A percentile compares a stretch with the other conserved stretches of the same genome.
Conservation (phyloP, 495 filamentous ascomycete genomes). For the Polyplosphaeria fusca region DNA sequence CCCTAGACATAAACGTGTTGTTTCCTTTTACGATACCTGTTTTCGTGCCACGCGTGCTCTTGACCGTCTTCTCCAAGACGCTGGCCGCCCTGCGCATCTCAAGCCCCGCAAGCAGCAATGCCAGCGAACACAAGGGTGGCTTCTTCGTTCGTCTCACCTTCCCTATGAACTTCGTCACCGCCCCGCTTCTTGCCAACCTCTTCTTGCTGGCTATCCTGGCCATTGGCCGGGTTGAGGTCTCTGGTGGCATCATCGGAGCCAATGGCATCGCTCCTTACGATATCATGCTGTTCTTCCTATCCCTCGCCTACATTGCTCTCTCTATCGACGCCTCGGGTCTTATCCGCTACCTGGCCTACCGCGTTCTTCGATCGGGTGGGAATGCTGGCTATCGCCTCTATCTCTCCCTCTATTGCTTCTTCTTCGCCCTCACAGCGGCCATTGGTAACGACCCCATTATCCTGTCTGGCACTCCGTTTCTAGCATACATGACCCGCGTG, state of each 20-base stretch:
- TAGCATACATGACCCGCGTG: constrained; percentile 67
- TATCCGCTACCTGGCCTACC: constrained; percentile 62
- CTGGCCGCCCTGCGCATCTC: constrained; percentile 51
- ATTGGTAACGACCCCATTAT: constrained; percentile 71
- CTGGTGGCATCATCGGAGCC: constrained; percentile 58
- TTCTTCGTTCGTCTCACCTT: constrained; percentile 36
- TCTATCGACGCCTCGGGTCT: constrained; percentile 66
- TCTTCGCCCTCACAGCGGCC: constrained; percentile 58
- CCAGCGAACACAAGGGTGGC: constrained; percentile 41
- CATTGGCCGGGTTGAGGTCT: constrained; percentile 58
- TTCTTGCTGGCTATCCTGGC: constrained; percentile 61
- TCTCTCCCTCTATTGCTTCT: constrained; percentile 65
- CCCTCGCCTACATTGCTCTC: constrained; percentile 68
- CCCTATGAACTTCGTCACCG: constrained; percentile 64
- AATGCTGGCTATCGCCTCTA: constrained; percentile 57
- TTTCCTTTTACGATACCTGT: constrained; percentile 61
- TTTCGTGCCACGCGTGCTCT: constrained; percentile 49
- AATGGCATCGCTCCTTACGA: constrained; percentile 58
- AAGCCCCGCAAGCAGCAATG: constrained; percentile 41
- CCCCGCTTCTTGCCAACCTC: constrained; percentile 60
- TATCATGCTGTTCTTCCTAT: constrained; percentile 66
- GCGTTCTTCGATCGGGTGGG: constrained; percentile 59
- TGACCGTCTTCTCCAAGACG: constrained; percentile 43
- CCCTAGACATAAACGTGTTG: constrained; percentile 59
- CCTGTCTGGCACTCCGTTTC: constrained; percentile 62